phyloP scores from a whole-genome alignment of 139 green algal genomes.

The Coelastrella sp. region DNA sequence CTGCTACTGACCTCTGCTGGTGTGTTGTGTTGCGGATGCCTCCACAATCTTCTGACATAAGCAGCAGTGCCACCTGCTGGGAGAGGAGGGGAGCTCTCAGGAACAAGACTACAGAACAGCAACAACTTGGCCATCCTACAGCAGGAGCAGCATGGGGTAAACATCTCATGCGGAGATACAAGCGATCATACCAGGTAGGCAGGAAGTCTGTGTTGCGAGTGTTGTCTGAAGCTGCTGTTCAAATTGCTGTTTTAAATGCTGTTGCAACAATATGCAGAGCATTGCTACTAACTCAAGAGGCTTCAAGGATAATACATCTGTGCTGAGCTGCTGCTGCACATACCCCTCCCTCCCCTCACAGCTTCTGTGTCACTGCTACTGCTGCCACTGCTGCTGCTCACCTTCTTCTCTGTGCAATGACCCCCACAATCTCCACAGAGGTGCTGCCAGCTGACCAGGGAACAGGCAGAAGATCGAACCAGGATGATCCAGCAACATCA shows the following conservation, averaged over 20 bases:
- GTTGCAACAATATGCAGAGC: too few species aligned
- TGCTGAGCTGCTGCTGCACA: too few species aligned
- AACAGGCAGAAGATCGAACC: slow-evolving; percentile 19
- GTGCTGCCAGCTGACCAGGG: slow-evolving; percentile 44
- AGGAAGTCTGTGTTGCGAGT: neutral
- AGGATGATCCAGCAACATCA: neutral
- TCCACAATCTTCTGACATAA: slow-evolving; percentile 47
- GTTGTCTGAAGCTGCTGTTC: too few species aligned
- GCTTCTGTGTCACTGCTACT: too few species aligned
- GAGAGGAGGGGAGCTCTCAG: slow-evolving; percentile 32
- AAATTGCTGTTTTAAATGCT: too few species aligned
- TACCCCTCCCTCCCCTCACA: neutral
- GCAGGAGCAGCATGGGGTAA: neutral
- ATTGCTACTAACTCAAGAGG: too few species aligned
- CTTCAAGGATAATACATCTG: too few species aligned
- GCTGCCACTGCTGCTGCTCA: neutral
- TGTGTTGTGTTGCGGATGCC: slow-evolving; percentile 39
- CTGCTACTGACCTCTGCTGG: neutral
- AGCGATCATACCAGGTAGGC: neutral
- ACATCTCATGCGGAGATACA: too few species aligned
- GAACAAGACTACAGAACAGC: slow-evolving; percentile 51
- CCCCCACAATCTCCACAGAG: slow-evolving; percentile 39
- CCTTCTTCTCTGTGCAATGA: slow-evolving; percentile 48
- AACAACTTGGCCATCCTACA: slow-evolving; percentile 53
- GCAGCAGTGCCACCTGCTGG: slow-evolving; percentile 25